phyloP scores from a whole-genome alignment of 2,329 filamentous ascomycete genomes.

The Paecilomyces formosus region DNA sequence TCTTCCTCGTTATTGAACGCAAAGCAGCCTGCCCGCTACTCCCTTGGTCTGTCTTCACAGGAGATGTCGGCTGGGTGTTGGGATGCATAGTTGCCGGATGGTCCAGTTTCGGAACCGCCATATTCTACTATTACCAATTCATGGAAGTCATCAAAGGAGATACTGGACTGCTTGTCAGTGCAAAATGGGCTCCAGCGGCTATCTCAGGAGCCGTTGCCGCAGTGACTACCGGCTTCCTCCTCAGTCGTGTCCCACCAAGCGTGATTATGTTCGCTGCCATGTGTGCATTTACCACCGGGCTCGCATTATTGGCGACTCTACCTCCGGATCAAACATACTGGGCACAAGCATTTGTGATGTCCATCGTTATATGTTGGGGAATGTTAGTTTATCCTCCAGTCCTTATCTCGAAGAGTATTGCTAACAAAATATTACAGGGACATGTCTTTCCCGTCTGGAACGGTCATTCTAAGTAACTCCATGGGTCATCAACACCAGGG shows the following conservation, averaged over 20 bases:
- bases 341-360: conserved; percentile 26
- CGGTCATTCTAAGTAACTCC: conserved; percentile 29
- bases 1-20: conserved; percentile 50
- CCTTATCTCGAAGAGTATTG: background rate
- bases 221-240: conserved; percentile 25
- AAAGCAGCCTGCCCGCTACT: conserved; percentile 48
- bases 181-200: conserved; percentile 18
- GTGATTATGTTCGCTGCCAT: conserved; percentile 30
- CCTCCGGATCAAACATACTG: conserved; percentile 37
- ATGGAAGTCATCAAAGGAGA: conserved; percentile 33
- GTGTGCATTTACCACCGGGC: conserved; percentile 25
- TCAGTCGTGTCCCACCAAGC: conserved; percentile 20
- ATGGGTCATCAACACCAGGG: conserved; percentile 32
- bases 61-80: conserved; percentile 49
- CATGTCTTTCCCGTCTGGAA: conserved; percentile 33
- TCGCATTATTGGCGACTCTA: conserved; percentile 31
- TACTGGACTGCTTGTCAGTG: conserved; percentile 20
- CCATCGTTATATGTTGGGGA: conserved; percentile 22
- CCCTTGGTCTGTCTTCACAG: conserved; percentile 45
- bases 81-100: conserved; percentile 48
- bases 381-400: conserved; percentile 15
- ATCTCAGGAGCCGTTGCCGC: conserved; percentile 24
- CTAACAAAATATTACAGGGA: conserved; percentile 24
- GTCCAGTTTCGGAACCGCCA: conserved; percentile 46
- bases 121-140: conserved; percentile 47